Evolutionary conservation across 805 yeast genomes (phyloP).

Genomic region (Maudiozyma turicensis): DNA sequence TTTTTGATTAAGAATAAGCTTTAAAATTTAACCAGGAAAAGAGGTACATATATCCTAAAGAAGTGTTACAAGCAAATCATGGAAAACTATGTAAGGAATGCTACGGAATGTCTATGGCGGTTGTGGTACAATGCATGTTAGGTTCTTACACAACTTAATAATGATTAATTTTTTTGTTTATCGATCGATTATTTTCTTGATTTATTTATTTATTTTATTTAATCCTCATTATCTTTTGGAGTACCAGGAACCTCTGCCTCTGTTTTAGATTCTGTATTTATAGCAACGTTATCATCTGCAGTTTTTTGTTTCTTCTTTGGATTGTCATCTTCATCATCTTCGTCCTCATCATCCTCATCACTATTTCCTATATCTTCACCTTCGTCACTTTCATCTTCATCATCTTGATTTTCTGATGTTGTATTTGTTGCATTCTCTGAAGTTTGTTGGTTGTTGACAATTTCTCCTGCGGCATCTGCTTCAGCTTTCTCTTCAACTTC

Average conservation of each 20-base stretch:
- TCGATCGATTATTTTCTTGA: too few relatives aligned
- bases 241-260: constrained; percentile 13
- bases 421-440: constrained; percentile 11
- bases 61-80: too few relatives aligned
- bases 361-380: constrained; percentile 1
- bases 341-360: constrained; percentile 1
- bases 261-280: constrained; percentile 5
- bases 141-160: too few relatives aligned
- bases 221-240: constrained; percentile 18
- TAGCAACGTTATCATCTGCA: background rate
- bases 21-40: too few relatives aligned
- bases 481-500: constrained; percentile 34
- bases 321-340: constrained; percentile 7
- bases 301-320: constrained; percentile 12
- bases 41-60: too few relatives aligned
- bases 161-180: too few relatives aligned
- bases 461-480: constrained; percentile 33
- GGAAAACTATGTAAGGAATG: too few relatives aligned
- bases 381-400: constrained; percentile 5
- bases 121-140: too few relatives aligned
- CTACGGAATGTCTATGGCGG: too few relatives aligned
- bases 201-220: too few relatives aligned
- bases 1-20: too few relatives aligned
- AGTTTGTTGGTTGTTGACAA: constrained; percentile 26
- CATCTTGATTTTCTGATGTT: constrained; percentile 5